phyloP scores from a whole-genome alignment of 176 grass and related monocot genomes.

The Zizania latifolia region DNA sequence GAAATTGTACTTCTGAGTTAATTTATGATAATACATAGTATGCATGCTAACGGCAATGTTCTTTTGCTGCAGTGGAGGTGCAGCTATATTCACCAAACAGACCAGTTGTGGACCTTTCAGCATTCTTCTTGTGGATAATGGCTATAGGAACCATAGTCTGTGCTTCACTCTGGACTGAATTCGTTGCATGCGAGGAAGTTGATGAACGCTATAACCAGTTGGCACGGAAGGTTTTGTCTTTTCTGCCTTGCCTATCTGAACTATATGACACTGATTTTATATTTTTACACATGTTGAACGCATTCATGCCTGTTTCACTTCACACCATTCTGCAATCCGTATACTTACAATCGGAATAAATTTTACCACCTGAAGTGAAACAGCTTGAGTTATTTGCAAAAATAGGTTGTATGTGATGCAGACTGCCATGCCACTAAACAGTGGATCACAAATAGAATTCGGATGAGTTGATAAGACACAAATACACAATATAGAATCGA shows the following conservation, averaged over 20 bases:
- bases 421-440: not conserved
- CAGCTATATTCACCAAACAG: constrained; percentile 84
- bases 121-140: constrained; percentile 88
- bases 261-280: not conserved
- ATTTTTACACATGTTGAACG: not conserved
- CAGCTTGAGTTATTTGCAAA: not conserved
- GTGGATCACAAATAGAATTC: not conserved
- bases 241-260: constrained; percentile 15
- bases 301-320: not conserved
- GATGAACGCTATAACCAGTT: constrained; percentile 81
- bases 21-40: not conserved
- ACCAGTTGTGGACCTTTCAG: constrained; percentile 73
- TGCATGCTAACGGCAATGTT: constrained; percentile 21
- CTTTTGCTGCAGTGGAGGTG: constrained; percentile 67
- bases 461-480: not conserved
- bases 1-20: not conserved
- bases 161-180: constrained; percentile 81
- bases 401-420: not conserved
- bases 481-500: not conserved
- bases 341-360: not conserved
- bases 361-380: not conserved
- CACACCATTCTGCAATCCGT: not conserved
- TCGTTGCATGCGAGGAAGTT: constrained; percentile 64
- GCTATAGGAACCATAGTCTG: constrained; percentile 86
- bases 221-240: constrained; percentile 57